Base-by-base conservation (phyloP, 306 rosid genomes). In the Casuarina glauca region DNA sequence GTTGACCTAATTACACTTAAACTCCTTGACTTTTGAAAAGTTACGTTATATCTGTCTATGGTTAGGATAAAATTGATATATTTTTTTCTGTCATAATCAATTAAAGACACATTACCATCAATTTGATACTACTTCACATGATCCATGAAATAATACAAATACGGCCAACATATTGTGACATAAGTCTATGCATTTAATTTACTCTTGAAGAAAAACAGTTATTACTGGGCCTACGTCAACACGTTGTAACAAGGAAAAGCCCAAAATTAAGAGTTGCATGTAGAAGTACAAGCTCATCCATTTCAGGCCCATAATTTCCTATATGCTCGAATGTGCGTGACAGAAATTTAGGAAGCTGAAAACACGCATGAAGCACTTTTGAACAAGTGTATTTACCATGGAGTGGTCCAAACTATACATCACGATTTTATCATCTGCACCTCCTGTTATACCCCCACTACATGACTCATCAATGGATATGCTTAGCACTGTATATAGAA, bases 391-490 rank as follows among this genome's bases (percentile, higher is more conserved):
- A 50, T 74, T 84, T 92, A 95, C 97, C 97, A 44, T 80, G 80
- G 97, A 82, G 81, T 91, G 90, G 81, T 95, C 97, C 96, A 95
- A 79, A 85, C 88, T 75, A 78, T 77, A 89, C 88, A 88, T 82
- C 81, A 91, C 79, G 84, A 89, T 75, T 84, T 89, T 95, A 84
- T 92, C 89, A 85, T 92, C 97, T 39, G 97, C 97, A 64, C 93
- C 90, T 87, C 97, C 98, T 0, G 93, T 90, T 84, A 95, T 79
- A 53, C 97, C 97, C 76, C 97, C 98, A n/a, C 75, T 88, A 86
- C 97, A 91, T 36, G 87, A 81, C 54, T 86, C 93, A 45, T 95
- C 97, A 73, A 87, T 8, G 74, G 89, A 88, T 70, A 89, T 69
- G 86, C 96, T 92, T 44, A 95, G 79, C 88, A 92, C 98, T 95